phyloP scores from a whole-genome alignment of 352 stramenopile genomes.

The Globisporangium emineosum region DNA sequence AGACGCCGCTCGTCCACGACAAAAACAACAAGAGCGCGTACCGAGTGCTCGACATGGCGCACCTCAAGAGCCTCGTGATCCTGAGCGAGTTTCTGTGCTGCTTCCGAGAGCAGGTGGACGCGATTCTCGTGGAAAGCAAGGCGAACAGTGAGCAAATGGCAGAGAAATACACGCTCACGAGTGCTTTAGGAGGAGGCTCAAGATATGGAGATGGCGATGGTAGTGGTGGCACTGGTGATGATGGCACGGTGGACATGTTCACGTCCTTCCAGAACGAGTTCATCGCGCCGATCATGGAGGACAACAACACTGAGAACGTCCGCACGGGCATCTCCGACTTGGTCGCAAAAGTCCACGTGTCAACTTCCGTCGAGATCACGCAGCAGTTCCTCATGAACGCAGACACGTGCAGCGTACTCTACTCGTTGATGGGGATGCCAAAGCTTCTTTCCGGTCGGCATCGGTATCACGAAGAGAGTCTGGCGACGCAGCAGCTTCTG shows the following conservation, averaged over 20 bases:
- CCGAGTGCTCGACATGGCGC: slow-evolving; percentile 27
- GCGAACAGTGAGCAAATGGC: slow-evolving; percentile 32
- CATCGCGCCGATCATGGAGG: slow-evolving; percentile 34
- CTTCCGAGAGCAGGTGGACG: slow-evolving; percentile 28
- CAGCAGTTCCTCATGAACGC: slow-evolving; percentile 38
- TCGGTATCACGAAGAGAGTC: slow-evolving; percentile 14
- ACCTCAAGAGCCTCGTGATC: slow-evolving; percentile 42
- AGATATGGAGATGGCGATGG: background rate
- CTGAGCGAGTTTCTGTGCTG: slow-evolving; percentile 35
- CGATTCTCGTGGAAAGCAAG: slow-evolving; percentile 26
- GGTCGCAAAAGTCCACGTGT: background rate
- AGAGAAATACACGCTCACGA: slow-evolving; percentile 52
- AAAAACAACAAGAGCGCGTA: background rate
- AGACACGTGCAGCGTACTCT: slow-evolving; percentile 27
- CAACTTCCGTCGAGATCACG: slow-evolving; percentile 16
- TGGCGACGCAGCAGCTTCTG: slow-evolving; percentile 23
- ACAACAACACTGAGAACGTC: slow-evolving; percentile 16
- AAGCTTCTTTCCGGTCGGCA: background rate
- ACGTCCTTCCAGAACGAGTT: slow-evolving; percentile 36
- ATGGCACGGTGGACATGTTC: slow-evolving; percentile 38
- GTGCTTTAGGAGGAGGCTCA: slow-evolving; percentile 23
- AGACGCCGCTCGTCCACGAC: slow-evolving; percentile 9
- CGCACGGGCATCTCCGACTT: slow-evolving; percentile 14
- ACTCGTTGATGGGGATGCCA: slow-evolving; percentile 13
- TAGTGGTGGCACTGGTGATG: background rate